Percentiles rank a stretch among this genome's conserved stretches.
Conservation (phyloP, 2,329 filamentous ascomycete species). For the Trichoderma sp. region DNA sequence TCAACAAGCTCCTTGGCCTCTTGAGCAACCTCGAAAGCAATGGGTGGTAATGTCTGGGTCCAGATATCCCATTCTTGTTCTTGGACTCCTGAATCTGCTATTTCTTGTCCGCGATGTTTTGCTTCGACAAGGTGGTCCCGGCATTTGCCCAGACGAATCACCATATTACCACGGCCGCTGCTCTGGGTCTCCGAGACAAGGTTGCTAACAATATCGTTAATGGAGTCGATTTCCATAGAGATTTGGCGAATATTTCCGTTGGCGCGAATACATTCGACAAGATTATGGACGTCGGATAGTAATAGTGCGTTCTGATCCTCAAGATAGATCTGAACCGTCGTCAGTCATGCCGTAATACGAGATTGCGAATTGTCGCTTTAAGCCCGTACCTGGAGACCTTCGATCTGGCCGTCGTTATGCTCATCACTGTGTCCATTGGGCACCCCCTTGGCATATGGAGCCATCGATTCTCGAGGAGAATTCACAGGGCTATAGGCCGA, state of each 20-base stretch:
- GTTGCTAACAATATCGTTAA: constrained; percentile 69
- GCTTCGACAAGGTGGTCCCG: constrained; percentile 66
- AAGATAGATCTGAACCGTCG: constrained; percentile 63
- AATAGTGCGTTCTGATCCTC: constrained; percentile 80
- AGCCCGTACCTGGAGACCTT: constrained; percentile 51
- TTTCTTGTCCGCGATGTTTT: constrained; percentile 60
- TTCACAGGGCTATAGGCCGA: constrained; percentile 75
- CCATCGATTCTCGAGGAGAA: constrained; percentile 63
- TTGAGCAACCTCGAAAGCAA: constrained; percentile 83
- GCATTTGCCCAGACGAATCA: constrained; percentile 62
- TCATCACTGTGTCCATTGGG: constrained; percentile 45
- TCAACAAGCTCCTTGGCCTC: constrained; percentile 73
- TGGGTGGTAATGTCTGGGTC: constrained; percentile 72
- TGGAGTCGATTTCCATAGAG: constrained; percentile 68
- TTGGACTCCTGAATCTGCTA: constrained; percentile 53
- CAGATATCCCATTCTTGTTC: constrained; percentile 62
- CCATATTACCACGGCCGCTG: constrained; percentile 53
- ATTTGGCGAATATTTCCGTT: constrained; percentile 66
- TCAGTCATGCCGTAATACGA: constrained; percentile 24
- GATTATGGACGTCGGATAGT: constrained; percentile 78
- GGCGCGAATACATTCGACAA: constrained; percentile 71
- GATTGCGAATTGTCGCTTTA: constrained; percentile 26
- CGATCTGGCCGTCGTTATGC: constrained; percentile 45
- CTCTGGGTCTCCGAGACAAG: constrained; percentile 67
- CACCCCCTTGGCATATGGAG: constrained; percentile 45